phyloP scores from a whole-genome alignment of 768 basidiomycete genomes.

The Amanita polypyramis region DNA sequence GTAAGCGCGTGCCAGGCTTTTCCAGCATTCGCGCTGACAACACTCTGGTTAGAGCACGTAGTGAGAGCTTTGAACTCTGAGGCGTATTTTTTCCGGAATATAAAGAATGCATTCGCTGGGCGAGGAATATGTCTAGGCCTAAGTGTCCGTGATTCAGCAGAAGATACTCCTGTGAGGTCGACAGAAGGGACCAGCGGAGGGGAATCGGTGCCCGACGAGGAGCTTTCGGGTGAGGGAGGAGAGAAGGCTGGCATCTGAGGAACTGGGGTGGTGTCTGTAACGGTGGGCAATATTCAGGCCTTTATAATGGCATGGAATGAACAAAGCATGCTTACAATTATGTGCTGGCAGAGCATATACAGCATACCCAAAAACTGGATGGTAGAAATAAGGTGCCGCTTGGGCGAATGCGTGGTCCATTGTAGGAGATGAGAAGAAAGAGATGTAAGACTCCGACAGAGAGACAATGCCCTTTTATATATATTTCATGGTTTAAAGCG shows the following conservation, averaged over 20 bases:
- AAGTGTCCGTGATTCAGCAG: not conserved
- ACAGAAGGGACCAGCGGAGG: not conserved
- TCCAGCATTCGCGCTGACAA: slow-evolving; percentile 42
- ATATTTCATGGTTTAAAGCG: too few species aligned
- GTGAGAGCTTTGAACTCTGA: slow-evolving; percentile 6
- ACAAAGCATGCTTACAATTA: not conserved
- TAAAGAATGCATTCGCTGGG: slow-evolving; percentile 48
- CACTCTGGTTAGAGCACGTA: slow-evolving; percentile 20
- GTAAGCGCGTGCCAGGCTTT: slow-evolving; percentile 20
- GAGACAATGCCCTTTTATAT: too few species aligned
- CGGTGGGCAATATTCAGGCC: not conserved
- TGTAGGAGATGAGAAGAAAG: not conserved
- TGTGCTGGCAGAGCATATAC: not conserved
- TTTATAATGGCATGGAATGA: not conserved
- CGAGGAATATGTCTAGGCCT: slow-evolving; percentile 27
- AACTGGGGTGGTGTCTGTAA: not conserved
- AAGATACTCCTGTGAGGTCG: not conserved
- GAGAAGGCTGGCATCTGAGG: not conserved
- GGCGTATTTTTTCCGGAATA: slow-evolving; percentile 38
- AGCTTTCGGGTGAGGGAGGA: not conserved
- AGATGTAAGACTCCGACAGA: not conserved
- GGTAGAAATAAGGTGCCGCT: not conserved
- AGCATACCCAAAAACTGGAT: too few species aligned
- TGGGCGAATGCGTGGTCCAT: not conserved
- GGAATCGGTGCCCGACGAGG: not conserved